Base-by-base conservation (phyloP, 805 yeast genomes). In the Candida parachauliodes region DNA sequence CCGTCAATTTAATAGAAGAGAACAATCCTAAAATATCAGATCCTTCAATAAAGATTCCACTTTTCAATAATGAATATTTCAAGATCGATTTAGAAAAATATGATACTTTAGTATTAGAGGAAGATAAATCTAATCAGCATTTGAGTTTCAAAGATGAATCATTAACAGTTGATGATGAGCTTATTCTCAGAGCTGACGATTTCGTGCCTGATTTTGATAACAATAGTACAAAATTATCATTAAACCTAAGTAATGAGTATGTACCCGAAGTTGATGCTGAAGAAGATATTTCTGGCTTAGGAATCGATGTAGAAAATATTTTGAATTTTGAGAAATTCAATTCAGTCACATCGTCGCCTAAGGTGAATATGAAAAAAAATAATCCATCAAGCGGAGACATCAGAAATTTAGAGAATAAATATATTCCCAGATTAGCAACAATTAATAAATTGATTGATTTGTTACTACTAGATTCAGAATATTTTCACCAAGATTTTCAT, bases 361-460 rank as follows among this genome's bases (percentile, higher is more conserved):
- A 40, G 3, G 9, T 32, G 3, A 26, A 26, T 15, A 26, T 14
- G 10, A 19, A 23, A 3, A 40, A 36, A 29, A 43, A 45, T 26
- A 18, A 37, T 16, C 8, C 23, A 9, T 18, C 23, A 22, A 19
- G 5, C n/a, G 24, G 19, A 25, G 5, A 7, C 18, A 23, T 6
- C 19, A 18, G n/a, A 10, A n/a, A 32, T 21, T 1, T n/a, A 16
- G 20, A 26, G n/a, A 12, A 9, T 25, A 50, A 45, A 31, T 59
- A 49, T 41, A 56, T 65, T 24, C 72, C 72, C 3, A 61, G 63
- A 35, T 60, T 51, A 48, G 93, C 93, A 1, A 72, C 85, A 1
- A 60, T 87, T 40, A 93, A 86, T 30, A 78, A 79, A 48, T 69
- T 91, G 48, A 70, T 88, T 38, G 97, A 91, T 57, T 70, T 89